Conservation (phyloP, 1,284 basidiomycete genomes). For the Athelia sp. region DNA sequence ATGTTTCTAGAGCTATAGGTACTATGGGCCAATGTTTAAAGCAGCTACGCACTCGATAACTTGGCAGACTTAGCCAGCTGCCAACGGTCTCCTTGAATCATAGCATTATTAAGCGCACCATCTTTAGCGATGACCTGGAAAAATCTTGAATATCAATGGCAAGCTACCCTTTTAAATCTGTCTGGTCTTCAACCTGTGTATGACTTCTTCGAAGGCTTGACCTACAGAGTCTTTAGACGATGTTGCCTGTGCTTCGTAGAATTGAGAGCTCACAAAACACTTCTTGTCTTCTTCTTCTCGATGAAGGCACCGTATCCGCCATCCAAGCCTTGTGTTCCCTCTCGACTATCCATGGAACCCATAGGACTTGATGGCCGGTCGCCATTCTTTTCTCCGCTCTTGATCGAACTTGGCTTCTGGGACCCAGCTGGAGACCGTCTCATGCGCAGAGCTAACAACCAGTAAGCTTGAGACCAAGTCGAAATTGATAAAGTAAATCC, state of each 20-base stretch:
- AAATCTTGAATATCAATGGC: too few species aligned
- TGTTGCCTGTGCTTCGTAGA: constrained; percentile 2
- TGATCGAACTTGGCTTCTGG: constrained; percentile 11
- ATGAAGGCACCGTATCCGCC: constrained; percentile 76
- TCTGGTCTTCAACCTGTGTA: too few species aligned
- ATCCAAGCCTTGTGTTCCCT: constrained; percentile 50
- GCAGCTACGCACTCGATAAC: too few species aligned
- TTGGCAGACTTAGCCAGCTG: too few species aligned
- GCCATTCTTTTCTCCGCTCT: constrained; percentile 10
- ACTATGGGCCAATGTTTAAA: too few species aligned
- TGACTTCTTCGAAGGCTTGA: constrained; percentile 61
- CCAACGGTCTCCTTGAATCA: too few species aligned
- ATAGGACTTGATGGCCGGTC: constrained; percentile 46
- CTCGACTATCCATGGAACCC: constrained; percentile 61
- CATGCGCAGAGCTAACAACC: constrained; percentile 88
- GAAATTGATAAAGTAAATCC: constrained; percentile 91
- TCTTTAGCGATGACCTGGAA: too few species aligned
- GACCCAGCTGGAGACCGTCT: constrained; percentile 92
- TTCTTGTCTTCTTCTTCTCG: constrained; percentile 52
- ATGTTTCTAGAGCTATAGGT: too few species aligned
- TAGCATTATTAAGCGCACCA: too few species aligned
- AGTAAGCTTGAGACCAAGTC: constrained; percentile 82
- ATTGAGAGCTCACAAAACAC: constrained; percentile 42
- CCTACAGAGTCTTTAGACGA: constrained; percentile 20
- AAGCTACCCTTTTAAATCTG: too few species aligned